These are phyloP conservation scores for Schizochytrium sp. DNA, from an alignment of 108 stramenopile species.

Conservation along the genomic window DNA sequence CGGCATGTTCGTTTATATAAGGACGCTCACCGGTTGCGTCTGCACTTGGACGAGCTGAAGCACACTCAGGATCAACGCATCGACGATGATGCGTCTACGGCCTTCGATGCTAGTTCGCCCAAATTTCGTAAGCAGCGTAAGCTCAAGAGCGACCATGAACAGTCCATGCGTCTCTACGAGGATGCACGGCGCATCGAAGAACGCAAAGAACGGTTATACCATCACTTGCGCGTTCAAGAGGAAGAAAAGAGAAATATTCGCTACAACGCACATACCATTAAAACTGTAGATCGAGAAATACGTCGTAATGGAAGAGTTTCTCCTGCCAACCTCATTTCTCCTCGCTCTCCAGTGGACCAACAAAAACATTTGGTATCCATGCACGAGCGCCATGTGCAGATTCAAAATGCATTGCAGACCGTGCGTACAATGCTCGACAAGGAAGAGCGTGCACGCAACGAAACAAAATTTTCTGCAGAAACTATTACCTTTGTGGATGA, in stretches of 20 bases:
- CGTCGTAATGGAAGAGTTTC: neutral
- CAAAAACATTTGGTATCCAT: neutral
- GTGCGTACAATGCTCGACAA: constrained; percentile 1
- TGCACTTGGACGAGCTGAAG: neutral
- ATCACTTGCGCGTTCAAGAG: constrained; percentile 34
- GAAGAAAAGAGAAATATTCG: constrained; percentile 38
- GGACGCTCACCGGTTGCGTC: neutral
- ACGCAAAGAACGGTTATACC: constrained; percentile 33
- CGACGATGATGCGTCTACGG: neutral
- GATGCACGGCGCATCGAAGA: constrained; percentile 58
- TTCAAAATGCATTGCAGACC: constrained; percentile 14
- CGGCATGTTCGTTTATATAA: constrained; percentile 44
- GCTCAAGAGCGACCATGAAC: neutral
- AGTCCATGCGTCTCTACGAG: constrained; percentile 18
- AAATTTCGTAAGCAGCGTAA: neutral
- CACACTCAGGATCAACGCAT: neutral
- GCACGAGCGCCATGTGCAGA: constrained; percentile 28
- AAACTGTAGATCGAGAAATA: constrained; percentile 8
- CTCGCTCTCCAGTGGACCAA: constrained; percentile 25
- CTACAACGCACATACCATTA: constrained; percentile 35
- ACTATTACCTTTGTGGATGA: neutral
- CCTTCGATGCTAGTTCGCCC: constrained; percentile 40
- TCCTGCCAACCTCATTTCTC: neutral
- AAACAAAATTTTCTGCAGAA: neutral
- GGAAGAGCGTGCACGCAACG: constrained; percentile 26